Evolutionary conservation across 306 rosid species (phyloP).

Genomic region (Canavalia ensiformis): DNA sequence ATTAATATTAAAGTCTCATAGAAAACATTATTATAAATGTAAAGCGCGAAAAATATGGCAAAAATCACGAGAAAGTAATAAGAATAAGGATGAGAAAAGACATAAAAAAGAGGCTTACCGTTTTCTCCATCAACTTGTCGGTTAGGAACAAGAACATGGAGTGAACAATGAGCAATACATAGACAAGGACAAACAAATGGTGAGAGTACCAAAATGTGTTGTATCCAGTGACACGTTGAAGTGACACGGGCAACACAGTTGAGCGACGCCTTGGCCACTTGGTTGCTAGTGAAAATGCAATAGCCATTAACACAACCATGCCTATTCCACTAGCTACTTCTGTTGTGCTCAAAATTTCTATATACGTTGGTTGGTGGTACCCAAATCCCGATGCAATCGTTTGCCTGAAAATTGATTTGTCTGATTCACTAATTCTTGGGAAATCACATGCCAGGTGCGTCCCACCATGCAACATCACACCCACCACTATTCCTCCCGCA

Average conservation of each 20-base stretch:
- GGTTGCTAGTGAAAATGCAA: slow-evolving; percentile 81
- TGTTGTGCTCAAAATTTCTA: slow-evolving; percentile 70
- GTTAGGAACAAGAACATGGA: slow-evolving; percentile 90
- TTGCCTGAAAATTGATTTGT: slow-evolving; percentile 61
- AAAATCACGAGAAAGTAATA: slow-evolving; percentile 2
- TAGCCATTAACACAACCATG: slow-evolving; percentile 76
- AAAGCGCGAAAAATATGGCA: not conserved
- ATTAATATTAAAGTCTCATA: not conserved
- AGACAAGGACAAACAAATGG: slow-evolving; percentile 87
- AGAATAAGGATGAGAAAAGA: not conserved
- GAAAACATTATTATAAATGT: not conserved
- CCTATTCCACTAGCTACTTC: slow-evolving; percentile 76
- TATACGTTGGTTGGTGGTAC: slow-evolving; percentile 77
- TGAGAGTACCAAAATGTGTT: slow-evolving; percentile 94
- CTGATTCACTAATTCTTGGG: slow-evolving; percentile 77
- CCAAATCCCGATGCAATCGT: slow-evolving; percentile 73
- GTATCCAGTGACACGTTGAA: slow-evolving; percentile 76
- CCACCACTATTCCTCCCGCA: slow-evolving; percentile 85
- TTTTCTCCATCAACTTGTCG: slow-evolving; percentile 67
- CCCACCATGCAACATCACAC: slow-evolving; percentile 87
- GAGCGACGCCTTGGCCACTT: slow-evolving; percentile 87
- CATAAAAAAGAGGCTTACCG: slow-evolving; percentile 55
- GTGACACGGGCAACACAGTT: slow-evolving; percentile 63
- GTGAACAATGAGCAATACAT: slow-evolving; percentile 83
- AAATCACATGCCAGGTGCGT: slow-evolving; percentile 93